phyloP scores from a whole-genome alignment of 345 rosid genomes.

The Camelina sativa region DNA sequence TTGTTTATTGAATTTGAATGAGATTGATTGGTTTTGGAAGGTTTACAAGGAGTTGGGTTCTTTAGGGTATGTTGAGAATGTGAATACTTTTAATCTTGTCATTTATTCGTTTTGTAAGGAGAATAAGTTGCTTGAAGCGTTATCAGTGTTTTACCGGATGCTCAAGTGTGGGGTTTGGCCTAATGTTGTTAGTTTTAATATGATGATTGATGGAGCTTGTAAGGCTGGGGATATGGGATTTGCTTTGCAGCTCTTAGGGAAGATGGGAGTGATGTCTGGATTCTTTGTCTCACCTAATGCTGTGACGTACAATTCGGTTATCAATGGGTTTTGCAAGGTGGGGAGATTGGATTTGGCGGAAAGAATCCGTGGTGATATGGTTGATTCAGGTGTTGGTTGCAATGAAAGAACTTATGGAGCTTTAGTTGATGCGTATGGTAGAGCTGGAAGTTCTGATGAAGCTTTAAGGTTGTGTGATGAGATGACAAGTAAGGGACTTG shows the following conservation, averaged over 20 bases:
- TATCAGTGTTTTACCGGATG: conserved; percentile 60
- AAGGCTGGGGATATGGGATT: conserved; percentile 50
- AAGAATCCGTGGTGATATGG: conserved; percentile 51
- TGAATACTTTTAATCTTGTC: conserved; percentile 64
- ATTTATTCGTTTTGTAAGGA: conserved; percentile 68
- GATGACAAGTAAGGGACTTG: conserved; percentile 65
- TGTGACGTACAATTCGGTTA: conserved; percentile 60
- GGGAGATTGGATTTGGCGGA: conserved; percentile 59
- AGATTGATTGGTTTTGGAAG: conserved; percentile 59
- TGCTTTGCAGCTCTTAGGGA: conserved; percentile 49
- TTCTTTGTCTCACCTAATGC: conserved; percentile 52
- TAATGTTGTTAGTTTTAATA: conserved; percentile 69
- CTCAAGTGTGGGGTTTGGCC: conserved; percentile 69
- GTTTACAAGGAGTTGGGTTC: conserved; percentile 55
- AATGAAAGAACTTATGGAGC: conserved; percentile 71
- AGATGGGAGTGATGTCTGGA: conserved; percentile 58
- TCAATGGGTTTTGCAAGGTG: conserved; percentile 67
- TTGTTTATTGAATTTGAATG: conserved; percentile 61
- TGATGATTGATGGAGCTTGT: conserved; percentile 72
- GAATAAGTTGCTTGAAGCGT: conserved; percentile 50
- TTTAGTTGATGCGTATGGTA: conserved; percentile 66
- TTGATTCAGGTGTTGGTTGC: conserved; percentile 54
- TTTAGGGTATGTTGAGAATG: conserved; percentile 61
- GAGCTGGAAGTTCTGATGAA: conserved; percentile 56
- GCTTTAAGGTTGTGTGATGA: conserved; percentile 60